Base-by-base conservation (phyloP, 2,329 filamentous ascomycete genomes). In the Fusarium equiseti region DNA sequence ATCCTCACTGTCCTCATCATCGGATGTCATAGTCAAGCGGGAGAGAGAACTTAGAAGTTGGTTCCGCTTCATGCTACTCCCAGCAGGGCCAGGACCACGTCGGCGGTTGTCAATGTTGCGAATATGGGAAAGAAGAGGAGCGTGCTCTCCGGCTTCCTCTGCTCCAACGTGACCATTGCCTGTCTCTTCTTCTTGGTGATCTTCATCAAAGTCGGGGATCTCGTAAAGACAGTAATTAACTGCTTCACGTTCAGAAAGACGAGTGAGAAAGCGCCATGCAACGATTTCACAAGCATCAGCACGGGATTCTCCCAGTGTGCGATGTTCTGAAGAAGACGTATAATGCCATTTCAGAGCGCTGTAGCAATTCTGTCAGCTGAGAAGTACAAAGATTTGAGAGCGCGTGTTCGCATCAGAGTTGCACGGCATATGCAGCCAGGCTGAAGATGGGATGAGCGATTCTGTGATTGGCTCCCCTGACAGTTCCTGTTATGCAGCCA, bases 241-340 rank as follows among this genome's bases (percentile, higher is more conserved):
- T 11, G 90, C 90, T 74, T 95, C 92, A 26, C 89, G 84, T 76
- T 94, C 91, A 3, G 90, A 90, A 32, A 94, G 82, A 58, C 89
- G 89, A 18, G 89, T 89, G 38, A 95, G 83, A 73, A 94, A 93
- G 42, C 92, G 88, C 91, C 92, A 94, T 40, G 92, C 92, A 16
- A 94, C 91, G 66, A 94, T 92, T 81, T 95, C 92, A 76, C 92
- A 95, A 29, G 91, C 92, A 76, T 89, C 88, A 22, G 91, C 91
- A 57, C 92, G 86, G 16, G 91, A 88, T 61, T 91, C 87, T 61
- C 89, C 88, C 32, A 95, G 81, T 6, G 89, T 89, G 63, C 88
- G 88, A 62, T 91, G 84, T 67, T 92, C 90, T 35, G 85, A 82
- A 15, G 88, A 85, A 26, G 87, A 83, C 66, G 91, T 83, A 74